Conservation (phyloP, 2,329 filamentous ascomycete species). For the Scolecobasidium constrictum region DNA sequence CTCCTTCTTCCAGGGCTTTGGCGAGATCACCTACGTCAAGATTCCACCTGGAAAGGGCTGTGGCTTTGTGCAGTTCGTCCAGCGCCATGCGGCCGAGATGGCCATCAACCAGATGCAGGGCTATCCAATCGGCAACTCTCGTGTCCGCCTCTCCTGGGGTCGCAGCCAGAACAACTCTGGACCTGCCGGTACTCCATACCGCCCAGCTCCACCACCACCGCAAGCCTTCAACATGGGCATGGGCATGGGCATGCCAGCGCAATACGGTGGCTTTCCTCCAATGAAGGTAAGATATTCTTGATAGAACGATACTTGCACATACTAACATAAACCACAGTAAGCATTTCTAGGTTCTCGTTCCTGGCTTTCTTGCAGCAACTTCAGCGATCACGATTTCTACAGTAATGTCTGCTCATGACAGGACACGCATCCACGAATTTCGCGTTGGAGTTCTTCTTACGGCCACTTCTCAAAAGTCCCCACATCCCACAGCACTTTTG, state of each 20-base stretch:
- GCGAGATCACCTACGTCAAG: constrained; percentile 99
- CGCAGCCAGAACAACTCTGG: constrained; percentile 99
- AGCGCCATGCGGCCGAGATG: constrained; percentile 98
- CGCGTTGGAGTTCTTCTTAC: constrained; percentile 6
- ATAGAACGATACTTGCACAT: not conserved
- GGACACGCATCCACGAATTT: constrained; percentile 1
- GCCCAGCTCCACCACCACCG: constrained; percentile 75
- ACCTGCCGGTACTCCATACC: constrained; percentile 83
- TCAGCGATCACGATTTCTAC: constrained; percentile 1
- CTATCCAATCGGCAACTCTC: constrained; percentile 97
- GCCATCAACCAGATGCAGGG: constrained; percentile 99
- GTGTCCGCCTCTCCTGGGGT: constrained; percentile 94
- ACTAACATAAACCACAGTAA: not conserved
- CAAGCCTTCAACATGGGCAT: constrained; percentile 63
- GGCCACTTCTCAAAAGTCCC: not conserved
- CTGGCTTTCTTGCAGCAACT: not conserved
- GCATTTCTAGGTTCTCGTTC: constrained; percentile 1
- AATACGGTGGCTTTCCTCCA: constrained; percentile 55
- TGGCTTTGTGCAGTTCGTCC: constrained; percentile 97
- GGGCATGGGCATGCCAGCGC: constrained; percentile 49
- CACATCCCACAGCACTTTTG: not conserved
- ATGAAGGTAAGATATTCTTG: constrained; percentile 44
- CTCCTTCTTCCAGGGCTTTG: constrained; percentile 99
- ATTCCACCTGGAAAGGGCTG: constrained; percentile 98
- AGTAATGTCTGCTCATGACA: constrained; percentile 1